phyloP scores from a whole-genome alignment of 129 eudicot species.

The Helianthus annuus region DNA sequence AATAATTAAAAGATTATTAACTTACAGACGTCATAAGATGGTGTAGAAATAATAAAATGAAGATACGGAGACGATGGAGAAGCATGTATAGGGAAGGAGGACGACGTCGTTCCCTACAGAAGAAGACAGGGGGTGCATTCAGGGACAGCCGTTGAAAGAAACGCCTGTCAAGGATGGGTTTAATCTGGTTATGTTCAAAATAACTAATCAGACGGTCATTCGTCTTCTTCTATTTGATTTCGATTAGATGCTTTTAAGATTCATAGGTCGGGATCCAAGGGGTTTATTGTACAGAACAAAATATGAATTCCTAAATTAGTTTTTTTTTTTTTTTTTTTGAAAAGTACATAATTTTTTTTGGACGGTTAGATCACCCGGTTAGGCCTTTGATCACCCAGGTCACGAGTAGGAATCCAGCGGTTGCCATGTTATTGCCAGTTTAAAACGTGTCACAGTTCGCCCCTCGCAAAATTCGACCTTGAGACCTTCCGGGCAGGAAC shows the following conservation, averaged over 20 bases:
- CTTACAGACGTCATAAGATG: slow-evolving; percentile 49
- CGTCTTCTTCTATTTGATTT: neutral
- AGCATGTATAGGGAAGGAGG: slow-evolving; percentile 17
- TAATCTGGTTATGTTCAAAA: neutral
- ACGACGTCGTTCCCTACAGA: neutral
- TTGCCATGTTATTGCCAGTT: no score
- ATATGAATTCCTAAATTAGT: no score
- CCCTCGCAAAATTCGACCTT: no score
- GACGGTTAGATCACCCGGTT: no score
- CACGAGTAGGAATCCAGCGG: no score
- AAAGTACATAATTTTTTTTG: no score
- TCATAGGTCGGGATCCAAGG: no score
- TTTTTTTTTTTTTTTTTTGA: no score
- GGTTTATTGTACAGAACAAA: no score
- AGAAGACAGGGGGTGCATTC: neutral
- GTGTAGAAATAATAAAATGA: slow-evolving; percentile 3
- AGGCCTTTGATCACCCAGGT: no score
- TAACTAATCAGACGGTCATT: neutral
- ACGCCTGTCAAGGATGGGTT: slow-evolving; percentile 8
- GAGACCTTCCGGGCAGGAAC: no score
- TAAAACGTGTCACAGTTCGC: no score
- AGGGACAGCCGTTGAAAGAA: slow-evolving; percentile 10
- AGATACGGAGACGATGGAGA: slow-evolving; percentile 19
- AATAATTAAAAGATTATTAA: neutral
- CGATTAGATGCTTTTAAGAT: neutral